A percentile compares a stretch with the other conserved stretches of the same genome.
phyloP scores from a whole-genome alignment of 2,329 filamentous ascomycete species.

The Talaromyces albobiverticillius region DNA sequence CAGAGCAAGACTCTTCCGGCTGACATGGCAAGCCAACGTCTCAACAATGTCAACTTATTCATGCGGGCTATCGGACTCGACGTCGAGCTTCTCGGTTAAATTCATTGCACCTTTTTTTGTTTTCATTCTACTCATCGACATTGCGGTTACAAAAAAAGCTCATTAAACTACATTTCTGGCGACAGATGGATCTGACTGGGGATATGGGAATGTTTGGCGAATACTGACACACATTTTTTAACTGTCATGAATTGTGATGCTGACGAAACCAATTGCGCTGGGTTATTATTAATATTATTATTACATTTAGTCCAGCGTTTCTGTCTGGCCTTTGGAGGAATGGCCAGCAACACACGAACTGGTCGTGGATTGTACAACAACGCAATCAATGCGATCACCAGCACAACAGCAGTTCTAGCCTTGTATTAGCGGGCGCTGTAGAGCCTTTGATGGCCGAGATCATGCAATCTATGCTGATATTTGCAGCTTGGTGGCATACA shows the following conservation, averaged over 20 bases:
- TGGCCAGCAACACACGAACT: background rate
- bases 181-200: background rate
- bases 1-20: conserved; percentile 85
- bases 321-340: background rate
- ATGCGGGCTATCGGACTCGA: conserved; percentile 99
- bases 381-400: background rate
- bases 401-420: background rate
- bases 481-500: too few relatives aligned
- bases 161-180: background rate
- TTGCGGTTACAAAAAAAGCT: background rate
- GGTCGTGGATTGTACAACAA: conserved; percentile 1
- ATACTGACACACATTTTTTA: background rate
- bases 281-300: background rate
- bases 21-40: conserved; percentile 77
- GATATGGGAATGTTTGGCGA: background rate
- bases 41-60: conserved; percentile 94
- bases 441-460: background rate
- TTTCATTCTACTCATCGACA: background rate
- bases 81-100: conserved; percentile 67
- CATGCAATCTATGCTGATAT: too few relatives aligned
- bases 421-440: background rate
- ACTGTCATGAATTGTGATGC: background rate
- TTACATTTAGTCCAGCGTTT: too few relatives aligned
- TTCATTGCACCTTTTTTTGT: background rate
- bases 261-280: background rate